These are phyloP conservation scores for Cytospora chrysosperma DNA, from an alignment of 2,329 filamentous ascomycete genomes.

Conservation along the genomic window DNA sequence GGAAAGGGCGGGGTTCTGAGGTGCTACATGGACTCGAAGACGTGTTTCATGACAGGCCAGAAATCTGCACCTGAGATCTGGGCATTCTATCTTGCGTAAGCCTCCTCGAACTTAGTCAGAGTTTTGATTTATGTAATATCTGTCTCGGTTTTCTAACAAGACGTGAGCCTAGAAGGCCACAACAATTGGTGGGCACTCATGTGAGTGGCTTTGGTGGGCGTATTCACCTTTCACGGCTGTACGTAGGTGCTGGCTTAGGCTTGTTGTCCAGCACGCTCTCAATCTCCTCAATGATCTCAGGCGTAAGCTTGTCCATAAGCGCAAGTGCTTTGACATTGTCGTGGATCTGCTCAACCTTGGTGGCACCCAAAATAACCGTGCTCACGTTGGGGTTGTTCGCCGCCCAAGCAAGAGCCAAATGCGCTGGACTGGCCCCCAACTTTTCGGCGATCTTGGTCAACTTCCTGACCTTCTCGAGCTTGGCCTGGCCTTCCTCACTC, in stretches of 20 bases:
- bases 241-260: constrained; percentile 28
- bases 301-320: constrained; percentile 55
- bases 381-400: constrained; percentile 61
- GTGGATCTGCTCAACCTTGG: constrained; percentile 56
- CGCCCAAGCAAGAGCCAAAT: constrained; percentile 62
- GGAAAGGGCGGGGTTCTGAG: no score
- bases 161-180: constrained; percentile 4
- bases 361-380: constrained; percentile 61
- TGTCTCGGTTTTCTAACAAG: constrained; percentile 15
- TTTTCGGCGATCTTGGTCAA: constrained; percentile 63
- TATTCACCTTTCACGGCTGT: constrained; percentile 28
- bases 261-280: constrained; percentile 41
- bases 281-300: constrained; percentile 59
- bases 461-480: constrained; percentile 58
- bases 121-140: no score
- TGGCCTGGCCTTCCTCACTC: constrained; percentile 50
- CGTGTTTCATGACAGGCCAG: no score
- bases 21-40: no score
- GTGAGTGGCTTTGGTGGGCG: background rate
- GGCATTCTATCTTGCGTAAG: no score
- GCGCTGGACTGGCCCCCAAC: constrained; percentile 57
- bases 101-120: no score
- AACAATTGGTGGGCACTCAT: background rate
- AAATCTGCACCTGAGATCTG: no score
- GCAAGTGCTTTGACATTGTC: constrained; percentile 57